These are phyloP conservation scores for Podila epigama DNA, from an alignment of 192 early-diverging fungal genomes.

Conservation along the genomic window DNA sequence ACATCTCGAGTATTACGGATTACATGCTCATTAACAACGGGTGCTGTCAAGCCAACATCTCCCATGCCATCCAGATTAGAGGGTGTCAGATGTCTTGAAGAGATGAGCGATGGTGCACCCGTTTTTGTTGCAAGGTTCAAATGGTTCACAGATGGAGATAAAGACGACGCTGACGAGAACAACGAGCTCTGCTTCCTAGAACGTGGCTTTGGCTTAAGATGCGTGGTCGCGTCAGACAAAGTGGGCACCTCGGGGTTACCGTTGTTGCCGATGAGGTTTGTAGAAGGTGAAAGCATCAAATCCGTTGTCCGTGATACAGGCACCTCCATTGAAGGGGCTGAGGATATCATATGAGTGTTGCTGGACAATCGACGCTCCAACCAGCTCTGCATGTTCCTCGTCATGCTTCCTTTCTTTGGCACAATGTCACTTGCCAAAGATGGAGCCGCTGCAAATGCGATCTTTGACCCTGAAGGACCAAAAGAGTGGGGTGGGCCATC, in stretches of 20 bases:
- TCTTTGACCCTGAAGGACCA: background rate
- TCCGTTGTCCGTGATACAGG: slow-evolving; percentile 15
- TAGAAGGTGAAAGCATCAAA: slow-evolving; percentile 6
- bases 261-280: background rate
- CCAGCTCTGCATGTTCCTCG: slow-evolving; percentile 23
- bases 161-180: background rate
- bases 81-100: no score
- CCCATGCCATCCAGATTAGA: no score
- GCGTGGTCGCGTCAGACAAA: background rate
- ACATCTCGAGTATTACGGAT: no score
- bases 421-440: background rate
- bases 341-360: slow-evolving; percentile 8
- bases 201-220: background rate
- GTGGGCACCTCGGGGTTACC: background rate
- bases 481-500: background rate
- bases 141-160: background rate
- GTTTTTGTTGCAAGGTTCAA: background rate
- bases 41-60: no score
- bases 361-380: slow-evolving; percentile 28
- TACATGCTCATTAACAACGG: no score
- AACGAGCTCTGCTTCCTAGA: slow-evolving; percentile 10
- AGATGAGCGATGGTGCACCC: slow-evolving; percentile 1
- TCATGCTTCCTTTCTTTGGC: slow-evolving; percentile 8
- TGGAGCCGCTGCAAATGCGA: background rate
- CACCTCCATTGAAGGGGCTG: slow-evolving; percentile 14